A percentile compares a stretch with the other conserved stretches of the same genome.
Evolutionary conservation across 1,284 basidiomycete genomes (phyloP).

Genomic region (Fomitopsis pinicola): DNA sequence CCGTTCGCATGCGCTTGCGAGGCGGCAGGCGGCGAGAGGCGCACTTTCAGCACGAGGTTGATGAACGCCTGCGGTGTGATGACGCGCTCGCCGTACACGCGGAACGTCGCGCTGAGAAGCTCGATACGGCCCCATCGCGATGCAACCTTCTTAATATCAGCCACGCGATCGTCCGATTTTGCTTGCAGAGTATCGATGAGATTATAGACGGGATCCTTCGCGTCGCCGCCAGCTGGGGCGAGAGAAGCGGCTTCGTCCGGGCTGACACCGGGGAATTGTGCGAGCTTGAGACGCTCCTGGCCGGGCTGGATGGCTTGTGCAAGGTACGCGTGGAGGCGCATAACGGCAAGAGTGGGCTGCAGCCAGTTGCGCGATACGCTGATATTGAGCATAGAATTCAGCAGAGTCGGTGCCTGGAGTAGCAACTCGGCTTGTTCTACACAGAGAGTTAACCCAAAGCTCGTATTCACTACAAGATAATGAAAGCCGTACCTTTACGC

Average conservation of each 20-base stretch:
- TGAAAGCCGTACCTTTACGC: constrained; percentile 50
- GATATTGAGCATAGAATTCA: constrained; percentile 84
- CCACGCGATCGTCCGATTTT: constrained; percentile 46
- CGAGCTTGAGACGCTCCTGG: constrained; percentile 40
- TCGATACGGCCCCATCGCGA: constrained; percentile 80
- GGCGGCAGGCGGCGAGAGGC: constrained; percentile 52
- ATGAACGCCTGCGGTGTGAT: constrained; percentile 91
- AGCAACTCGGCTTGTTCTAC: constrained; percentile 69
- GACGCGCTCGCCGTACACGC: constrained; percentile 88
- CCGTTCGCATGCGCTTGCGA: constrained; percentile 41
- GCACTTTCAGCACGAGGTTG: constrained; percentile 81
- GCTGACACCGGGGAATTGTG: constrained; percentile 77
- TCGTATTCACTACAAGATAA: neutral
- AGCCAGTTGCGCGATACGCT: constrained; percentile 90
- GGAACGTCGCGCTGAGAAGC: constrained; percentile 83
- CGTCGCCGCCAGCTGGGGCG: constrained; percentile 30
- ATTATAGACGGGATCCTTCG: constrained; percentile 36
- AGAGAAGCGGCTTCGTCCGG: constrained; percentile 41
- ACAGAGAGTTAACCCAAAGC: neutral
- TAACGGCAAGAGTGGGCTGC: constrained; percentile 71
- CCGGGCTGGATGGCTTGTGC: constrained; percentile 80
- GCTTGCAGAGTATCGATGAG: constrained; percentile 48
- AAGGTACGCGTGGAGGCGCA: constrained; percentile 83
- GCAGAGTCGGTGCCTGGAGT: constrained; percentile 66
- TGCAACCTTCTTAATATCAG: constrained; percentile 66